These are phyloP conservation scores for Rhododendron ovatum DNA, from an alignment of 148 eudicot species.

Conservation along the genomic window DNA sequence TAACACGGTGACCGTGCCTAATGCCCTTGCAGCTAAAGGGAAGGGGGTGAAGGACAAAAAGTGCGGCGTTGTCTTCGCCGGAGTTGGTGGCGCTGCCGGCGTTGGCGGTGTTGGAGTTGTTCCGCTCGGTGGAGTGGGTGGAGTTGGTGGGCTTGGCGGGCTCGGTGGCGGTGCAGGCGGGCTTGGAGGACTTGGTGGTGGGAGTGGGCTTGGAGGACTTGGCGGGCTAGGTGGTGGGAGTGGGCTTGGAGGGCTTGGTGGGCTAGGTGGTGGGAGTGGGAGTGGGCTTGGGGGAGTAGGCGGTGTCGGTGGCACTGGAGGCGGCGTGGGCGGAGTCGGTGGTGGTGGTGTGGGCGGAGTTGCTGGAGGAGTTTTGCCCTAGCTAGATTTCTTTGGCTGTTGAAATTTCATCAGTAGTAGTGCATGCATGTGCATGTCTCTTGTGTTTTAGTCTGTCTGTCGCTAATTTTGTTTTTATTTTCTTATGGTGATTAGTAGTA, in stretches of 20 bases:
- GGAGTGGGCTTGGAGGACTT: constrained; percentile 14
- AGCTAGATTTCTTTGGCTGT: not conserved
- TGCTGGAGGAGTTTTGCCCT: constrained; percentile 15
- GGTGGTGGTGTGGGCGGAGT: not conserved
- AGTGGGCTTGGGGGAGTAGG: constrained; percentile 13
- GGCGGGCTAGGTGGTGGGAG: constrained; percentile 12
- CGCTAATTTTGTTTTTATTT: not conserved
- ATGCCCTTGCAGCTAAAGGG: constrained; percentile 15
- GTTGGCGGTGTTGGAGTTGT: constrained; percentile 41
- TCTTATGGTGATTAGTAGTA: not conserved
- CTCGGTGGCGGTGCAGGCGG: constrained; percentile 24
- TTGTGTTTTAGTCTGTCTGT: not conserved
- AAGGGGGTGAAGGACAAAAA: constrained; percentile 13
- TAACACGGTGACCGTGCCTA: constrained; percentile 11
- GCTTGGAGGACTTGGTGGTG: constrained; percentile 25
- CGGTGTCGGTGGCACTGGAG: not conserved
- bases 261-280: constrained; percentile 10
- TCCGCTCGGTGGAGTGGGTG: constrained; percentile 39
- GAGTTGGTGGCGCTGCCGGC: constrained; percentile 51
- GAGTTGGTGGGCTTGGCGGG: constrained; percentile 30
- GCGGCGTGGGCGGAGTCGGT: not conserved
- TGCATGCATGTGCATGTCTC: not conserved
- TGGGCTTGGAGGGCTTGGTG: constrained; percentile 9
- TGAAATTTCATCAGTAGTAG: not conserved
- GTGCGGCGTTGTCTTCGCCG: constrained; percentile 29